Evolutionary conservation across 192 early-diverging fungal species (phyloP).

Genomic region (Coemansia sp.): DNA sequence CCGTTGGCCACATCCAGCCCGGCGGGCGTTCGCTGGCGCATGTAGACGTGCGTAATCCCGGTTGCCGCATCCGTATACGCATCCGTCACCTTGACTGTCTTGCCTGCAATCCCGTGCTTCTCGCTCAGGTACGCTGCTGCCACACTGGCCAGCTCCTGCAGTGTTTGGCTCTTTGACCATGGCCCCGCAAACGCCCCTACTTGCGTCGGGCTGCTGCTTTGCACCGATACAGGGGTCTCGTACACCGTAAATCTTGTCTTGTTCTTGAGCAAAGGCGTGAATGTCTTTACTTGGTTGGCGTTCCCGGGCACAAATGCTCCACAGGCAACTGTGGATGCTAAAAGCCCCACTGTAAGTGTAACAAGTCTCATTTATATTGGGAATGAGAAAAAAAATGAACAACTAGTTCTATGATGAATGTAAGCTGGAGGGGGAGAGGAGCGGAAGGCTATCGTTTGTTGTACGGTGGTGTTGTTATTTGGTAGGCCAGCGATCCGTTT

Average conservation of each 20-base stretch:
- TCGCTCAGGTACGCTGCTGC: constrained; percentile 18
- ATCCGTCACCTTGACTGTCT: constrained; percentile 58
- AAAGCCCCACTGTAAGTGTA: neutral
- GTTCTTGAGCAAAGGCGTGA: constrained; percentile 19
- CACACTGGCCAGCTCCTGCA: neutral
- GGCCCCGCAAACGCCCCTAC: constrained; percentile 4
- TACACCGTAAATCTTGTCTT: constrained; percentile 18
- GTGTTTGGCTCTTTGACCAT: neutral
- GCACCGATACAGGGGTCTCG: constrained; percentile 13
- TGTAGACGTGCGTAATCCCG: constrained; percentile 84
- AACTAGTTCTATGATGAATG: too few relatives aligned
- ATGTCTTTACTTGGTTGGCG: constrained; percentile 9
- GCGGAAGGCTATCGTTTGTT: neutral
- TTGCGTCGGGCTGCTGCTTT: neutral
- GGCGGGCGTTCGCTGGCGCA: constrained; percentile 64
- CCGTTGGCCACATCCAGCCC: constrained; percentile 78
- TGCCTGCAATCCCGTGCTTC: constrained; percentile 1
- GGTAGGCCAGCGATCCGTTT: neutral
- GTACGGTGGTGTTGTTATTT: neutral
- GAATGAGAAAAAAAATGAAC: too few relatives aligned
- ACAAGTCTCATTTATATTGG: neutral
- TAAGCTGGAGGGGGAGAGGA: too few relatives aligned
- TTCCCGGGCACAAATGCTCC: neutral
- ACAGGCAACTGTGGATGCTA: neutral
- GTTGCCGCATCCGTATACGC: constrained; percentile 67